Conservation (phyloP, 176 grass and related monocot species). For the Triticum dicoccoides region DNA sequence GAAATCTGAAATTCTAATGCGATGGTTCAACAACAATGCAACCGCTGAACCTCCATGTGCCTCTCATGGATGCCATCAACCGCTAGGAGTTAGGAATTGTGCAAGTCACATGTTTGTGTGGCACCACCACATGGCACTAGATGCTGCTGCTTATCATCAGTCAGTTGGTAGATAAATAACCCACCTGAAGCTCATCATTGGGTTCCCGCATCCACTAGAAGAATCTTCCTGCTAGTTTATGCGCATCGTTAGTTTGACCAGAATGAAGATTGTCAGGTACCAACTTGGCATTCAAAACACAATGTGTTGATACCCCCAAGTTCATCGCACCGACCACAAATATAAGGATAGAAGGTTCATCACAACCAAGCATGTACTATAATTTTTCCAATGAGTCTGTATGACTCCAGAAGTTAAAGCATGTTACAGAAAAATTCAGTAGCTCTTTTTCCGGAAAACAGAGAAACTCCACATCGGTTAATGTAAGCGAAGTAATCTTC, state of each 20-base stretch:
- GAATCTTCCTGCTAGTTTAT: constrained; percentile 41
- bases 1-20: constrained; percentile 24
- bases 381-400: background rate
- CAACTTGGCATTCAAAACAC: constrained; percentile 25
- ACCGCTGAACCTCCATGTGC: constrained; percentile 35
- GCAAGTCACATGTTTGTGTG: constrained; percentile 54
- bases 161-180: constrained; percentile 30
- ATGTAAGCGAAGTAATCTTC: too few species aligned
- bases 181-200: constrained; percentile 82
- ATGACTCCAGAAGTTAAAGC: background rate
- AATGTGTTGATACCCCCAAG: constrained; percentile 23
- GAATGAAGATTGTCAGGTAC: constrained; percentile 24
- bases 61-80: constrained; percentile 37
- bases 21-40: background rate
- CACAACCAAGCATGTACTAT: constrained; percentile 13
- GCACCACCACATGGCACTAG: constrained; percentile 59
- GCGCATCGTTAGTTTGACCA: constrained; percentile 31
- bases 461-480: too few species aligned
- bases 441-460: background rate
- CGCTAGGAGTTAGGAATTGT: constrained; percentile 14
- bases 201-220: constrained; percentile 37
- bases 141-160: constrained; percentile 35
- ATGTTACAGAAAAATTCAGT: background rate
- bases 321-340: constrained; percentile 31
- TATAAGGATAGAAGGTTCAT: constrained; percentile 1